A percentile compares a stretch with the other conserved stretches of the same genome.
Conservation (phyloP, 1,284 basidiomycete genomes). For the Apiotrichum siamense region DNA sequence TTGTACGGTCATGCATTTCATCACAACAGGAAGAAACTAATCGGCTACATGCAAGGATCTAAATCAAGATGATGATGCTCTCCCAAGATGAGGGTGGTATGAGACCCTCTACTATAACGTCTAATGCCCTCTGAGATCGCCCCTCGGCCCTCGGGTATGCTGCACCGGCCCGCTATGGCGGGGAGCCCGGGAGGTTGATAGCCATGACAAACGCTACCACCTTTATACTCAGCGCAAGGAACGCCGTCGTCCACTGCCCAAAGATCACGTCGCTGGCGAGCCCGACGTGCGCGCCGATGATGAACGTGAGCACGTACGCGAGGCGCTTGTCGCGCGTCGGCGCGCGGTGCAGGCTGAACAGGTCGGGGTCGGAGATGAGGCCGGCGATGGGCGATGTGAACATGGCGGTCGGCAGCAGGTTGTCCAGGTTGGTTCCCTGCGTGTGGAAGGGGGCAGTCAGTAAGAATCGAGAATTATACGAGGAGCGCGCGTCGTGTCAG, state of each 20-base stretch:
- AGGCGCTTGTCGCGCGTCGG: conserved; percentile 20
- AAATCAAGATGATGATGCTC: too few species aligned
- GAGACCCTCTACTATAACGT: too few species aligned
- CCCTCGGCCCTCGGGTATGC: too few species aligned
- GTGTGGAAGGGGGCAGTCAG: neutral
- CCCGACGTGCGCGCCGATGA: conserved; percentile 22
- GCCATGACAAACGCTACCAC: conserved; percentile 4
- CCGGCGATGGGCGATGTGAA: conserved; percentile 26
- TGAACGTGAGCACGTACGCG: conserved; percentile 24
- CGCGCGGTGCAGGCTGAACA: conserved; percentile 11
- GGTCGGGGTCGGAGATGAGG: conserved; percentile 24
- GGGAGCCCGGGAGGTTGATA: neutral
- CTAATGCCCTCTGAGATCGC: too few species aligned
- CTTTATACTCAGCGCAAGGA: conserved; percentile 9
- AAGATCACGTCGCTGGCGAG: conserved; percentile 7
- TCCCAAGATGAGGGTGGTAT: too few species aligned
- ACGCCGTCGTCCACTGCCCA: conserved; percentile 4
- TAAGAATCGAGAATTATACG: neutral
- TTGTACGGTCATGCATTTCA: conserved; percentile 4
- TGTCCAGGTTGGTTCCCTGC: conserved; percentile 24
- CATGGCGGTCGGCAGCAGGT: conserved; percentile 26
- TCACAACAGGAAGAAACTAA: neutral
- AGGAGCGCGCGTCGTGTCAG: neutral
- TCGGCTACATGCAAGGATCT: too few species aligned
- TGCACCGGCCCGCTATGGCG: neutral